Evolutionary conservation across 2,329 filamentous ascomycete genomes (phyloP), one percentile per base, ranked within the genome.

Genomic region (Alternaria burnsii): DNA sequence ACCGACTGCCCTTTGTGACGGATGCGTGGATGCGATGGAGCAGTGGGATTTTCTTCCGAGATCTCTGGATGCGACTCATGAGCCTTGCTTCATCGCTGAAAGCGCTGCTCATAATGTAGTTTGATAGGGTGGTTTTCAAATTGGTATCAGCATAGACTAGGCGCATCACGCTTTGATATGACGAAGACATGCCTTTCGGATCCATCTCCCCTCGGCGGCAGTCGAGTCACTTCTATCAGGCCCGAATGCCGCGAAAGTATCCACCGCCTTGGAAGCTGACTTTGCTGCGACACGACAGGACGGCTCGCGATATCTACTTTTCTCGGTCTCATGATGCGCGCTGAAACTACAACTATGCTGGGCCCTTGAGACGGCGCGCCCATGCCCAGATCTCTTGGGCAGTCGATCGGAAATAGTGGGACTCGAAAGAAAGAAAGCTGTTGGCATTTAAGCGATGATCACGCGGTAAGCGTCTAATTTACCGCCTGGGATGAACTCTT

Each of bases 231-330:
- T 51, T 16, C 24, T 20, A 11, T 18, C 26, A 24, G 36, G 55
- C 47, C 41, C 32, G 41, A 46, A 34, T 58, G 41, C 18, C 12
- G 48, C 24, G 11, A 43, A 34, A 14, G 28, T 20, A 28, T 43
- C 54, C 54, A 43, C 46, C 46, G 36, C 32, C 46, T 38, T 50
- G 46, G 32, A 47, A 38, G 36, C 38, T 14, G 5, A 24, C 20
- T 52, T 30, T 40, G 24, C 52, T 55, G 30, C 36, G 43, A 50
- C 36, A 40, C 30, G 56, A 55, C 22, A 34, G 32, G 38, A 32
- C 57, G 57, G 52, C 38, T 59, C 52, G 57, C 52, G 30, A 14
- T 12, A 20, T 55, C 38, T 59, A 5, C 57, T 46, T 18, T 24
- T 44, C 46, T 56, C 18, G 52, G 57, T 22, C 18, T 38, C 11